phyloP scores from a whole-genome alignment of 345 rosid species.

The Psidium friedrichsthalianum region DNA sequence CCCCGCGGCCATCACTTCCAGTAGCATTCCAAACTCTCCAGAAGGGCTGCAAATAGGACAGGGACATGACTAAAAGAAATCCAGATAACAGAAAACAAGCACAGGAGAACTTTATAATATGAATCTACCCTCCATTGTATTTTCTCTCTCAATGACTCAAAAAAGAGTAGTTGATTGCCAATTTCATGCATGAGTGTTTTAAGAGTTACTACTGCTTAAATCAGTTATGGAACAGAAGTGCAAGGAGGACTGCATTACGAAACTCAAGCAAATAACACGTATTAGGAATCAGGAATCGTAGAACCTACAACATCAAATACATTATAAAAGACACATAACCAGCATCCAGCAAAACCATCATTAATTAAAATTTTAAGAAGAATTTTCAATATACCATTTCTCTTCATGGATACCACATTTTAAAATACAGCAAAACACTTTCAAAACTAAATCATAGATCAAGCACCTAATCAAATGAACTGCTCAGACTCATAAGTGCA shows the following conservation, averaged over 20 bases:
- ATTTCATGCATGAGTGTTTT: neutral
- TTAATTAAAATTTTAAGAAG: neutral
- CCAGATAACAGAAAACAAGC: neutral
- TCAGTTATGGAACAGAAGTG: neutral
- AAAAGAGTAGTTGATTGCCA: neutral
- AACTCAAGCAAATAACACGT: neutral
- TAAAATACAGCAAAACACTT: neutral
- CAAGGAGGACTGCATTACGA: neutral
- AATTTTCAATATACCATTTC: neutral
- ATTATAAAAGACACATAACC: neutral
- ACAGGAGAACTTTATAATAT: neutral
- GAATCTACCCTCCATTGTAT: neutral
- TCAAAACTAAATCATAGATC: neutral
- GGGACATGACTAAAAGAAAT: neutral
- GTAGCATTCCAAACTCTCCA: slow-evolving; percentile 89
- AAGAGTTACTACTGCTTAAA: neutral
- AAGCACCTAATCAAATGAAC: neutral
- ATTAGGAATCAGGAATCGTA: neutral
- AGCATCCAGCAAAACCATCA: neutral
- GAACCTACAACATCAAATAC: neutral
- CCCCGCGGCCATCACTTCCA: slow-evolving; percentile 78
- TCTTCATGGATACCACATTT: neutral
- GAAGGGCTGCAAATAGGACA: slow-evolving; percentile 42
- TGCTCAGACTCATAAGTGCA: neutral
- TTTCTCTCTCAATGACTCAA: neutral